Evolutionary conservation across 73 alveolate genomes (phyloP), one percentile per base, ranked within the genome.

Genomic region (Paramecium octaurelia): DNA sequence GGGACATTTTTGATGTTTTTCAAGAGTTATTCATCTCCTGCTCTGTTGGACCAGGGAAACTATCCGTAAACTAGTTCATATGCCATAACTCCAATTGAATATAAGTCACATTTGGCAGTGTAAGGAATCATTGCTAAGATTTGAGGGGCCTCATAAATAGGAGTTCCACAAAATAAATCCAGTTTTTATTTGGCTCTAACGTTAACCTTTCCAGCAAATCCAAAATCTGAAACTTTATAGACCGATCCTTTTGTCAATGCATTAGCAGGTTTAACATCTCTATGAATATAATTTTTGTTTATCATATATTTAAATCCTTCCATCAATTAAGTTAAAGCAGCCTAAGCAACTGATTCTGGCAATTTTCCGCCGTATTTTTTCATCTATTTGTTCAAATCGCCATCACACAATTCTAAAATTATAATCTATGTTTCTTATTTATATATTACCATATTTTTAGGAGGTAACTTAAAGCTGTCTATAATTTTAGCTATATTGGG

Each of bases 261-360:
- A 21, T 95, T 95, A 14, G 94, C 93, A 59, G 95, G 95, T 88
- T 95, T 95, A 86, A 95, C 92, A 85, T 95, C 98, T 92, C 98
- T 93, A 73, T 95, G 98, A 54, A 95, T 93, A 59, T 90, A 42
- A 34, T 95, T 95, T 70, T 93, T 34, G 29, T n/a, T 44, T 5
- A 64, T 77, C 44, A 87, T 42, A 6, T 23, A 75, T 29, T 87
- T 87, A 35, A 87, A 87, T 8, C 93, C 93, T 20, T 24, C 44
- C 93, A 87, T 87, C 21, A 87, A 60, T 35, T 87, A 35, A 12
- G 68, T 27, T 40, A 87, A 40, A 34, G 71, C 86, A 29, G 29
- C 58, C 57, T 42, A 20, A 10, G 93, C 84, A 31, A 87, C 76
- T 6, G 24, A 64, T 64, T 87, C 93, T 10, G 35, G 34, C 12